Conservation (phyloP, 208 protist genomes). For the Leishmania arabica region DNA sequence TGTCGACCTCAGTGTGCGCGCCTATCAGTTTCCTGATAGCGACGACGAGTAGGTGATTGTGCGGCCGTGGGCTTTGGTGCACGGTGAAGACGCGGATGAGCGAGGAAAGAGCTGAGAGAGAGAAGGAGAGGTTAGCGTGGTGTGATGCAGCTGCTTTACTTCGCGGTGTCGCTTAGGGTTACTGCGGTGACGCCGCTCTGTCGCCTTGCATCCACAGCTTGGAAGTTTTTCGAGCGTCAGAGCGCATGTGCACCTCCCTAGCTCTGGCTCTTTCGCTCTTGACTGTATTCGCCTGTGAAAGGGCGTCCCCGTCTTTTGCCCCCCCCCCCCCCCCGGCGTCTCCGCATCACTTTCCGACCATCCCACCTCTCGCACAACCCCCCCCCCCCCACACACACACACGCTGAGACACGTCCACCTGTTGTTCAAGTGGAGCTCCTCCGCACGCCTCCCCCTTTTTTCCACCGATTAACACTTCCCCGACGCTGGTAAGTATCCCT, state of each 20-base stretch:
- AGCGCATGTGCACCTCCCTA: neutral
- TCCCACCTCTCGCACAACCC: no score
- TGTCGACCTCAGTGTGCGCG: slow-evolving; percentile 70
- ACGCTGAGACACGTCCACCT: no score
- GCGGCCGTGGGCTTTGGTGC: neutral
- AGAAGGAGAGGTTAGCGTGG: neutral
- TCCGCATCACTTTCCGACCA: no score
- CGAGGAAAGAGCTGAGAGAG: neutral
- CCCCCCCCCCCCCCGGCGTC: neutral
- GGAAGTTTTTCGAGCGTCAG: neutral
- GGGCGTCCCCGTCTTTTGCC: neutral
- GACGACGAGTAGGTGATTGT: slow-evolving; percentile 57
- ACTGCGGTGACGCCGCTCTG: neutral
- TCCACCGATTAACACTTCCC: slow-evolving; percentile 1
- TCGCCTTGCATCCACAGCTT: neutral
- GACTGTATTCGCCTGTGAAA: neutral
- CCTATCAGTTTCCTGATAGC: slow-evolving; percentile 86
- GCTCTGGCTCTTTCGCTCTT: neutral
- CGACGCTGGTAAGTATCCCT: no score
- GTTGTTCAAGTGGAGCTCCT: neutral
- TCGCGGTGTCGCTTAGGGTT: neutral
- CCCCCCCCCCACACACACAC: neutral
- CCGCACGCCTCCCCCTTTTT: neutral
- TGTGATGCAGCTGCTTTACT: neutral
- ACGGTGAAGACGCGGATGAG: neutral